These are phyloP conservation scores for Closterium sp. DNA, from an alignment of 139 green algal species.

Conservation along the genomic window DNA sequence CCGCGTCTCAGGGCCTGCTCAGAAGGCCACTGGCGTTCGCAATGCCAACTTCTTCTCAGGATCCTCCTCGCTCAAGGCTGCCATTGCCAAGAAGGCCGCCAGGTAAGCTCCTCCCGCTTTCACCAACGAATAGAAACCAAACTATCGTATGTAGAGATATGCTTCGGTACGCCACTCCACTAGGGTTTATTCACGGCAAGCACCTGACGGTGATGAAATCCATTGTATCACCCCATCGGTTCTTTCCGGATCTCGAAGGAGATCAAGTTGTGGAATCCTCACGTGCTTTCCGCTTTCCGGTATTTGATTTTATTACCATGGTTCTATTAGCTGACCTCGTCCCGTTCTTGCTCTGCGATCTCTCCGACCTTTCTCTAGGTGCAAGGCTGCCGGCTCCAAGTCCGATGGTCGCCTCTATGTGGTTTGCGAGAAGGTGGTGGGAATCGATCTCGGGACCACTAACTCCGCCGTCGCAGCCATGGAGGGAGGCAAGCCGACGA, in stretches of 20 bases:
- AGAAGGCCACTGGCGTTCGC: background rate
- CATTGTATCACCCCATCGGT: background rate
- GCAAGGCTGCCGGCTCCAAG: background rate
- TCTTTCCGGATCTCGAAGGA: background rate
- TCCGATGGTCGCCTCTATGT: conserved; percentile 27
- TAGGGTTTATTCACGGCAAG: background rate
- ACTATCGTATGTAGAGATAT: too few species aligned
- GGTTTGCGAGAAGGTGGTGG: conserved; percentile 73
- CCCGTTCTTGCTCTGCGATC: background rate
- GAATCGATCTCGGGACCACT: conserved; percentile 97
- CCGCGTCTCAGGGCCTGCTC: background rate
- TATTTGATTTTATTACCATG: background rate
- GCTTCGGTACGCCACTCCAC: background rate
- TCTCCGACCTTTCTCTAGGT: background rate
- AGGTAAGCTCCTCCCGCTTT: background rate
- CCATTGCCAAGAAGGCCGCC: background rate
- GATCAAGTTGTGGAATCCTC: background rate
- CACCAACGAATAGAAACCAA: too few species aligned
- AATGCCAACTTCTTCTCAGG: background rate
- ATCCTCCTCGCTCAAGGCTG: background rate
- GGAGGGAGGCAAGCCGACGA: conserved; percentile 72
- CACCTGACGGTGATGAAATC: background rate
- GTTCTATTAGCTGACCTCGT: background rate
- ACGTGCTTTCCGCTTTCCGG: background rate
- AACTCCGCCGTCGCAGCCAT: conserved; percentile 81